phyloP scores from a whole-genome alignment of 345 rosid species.

The Syzygium aqueum region DNA sequence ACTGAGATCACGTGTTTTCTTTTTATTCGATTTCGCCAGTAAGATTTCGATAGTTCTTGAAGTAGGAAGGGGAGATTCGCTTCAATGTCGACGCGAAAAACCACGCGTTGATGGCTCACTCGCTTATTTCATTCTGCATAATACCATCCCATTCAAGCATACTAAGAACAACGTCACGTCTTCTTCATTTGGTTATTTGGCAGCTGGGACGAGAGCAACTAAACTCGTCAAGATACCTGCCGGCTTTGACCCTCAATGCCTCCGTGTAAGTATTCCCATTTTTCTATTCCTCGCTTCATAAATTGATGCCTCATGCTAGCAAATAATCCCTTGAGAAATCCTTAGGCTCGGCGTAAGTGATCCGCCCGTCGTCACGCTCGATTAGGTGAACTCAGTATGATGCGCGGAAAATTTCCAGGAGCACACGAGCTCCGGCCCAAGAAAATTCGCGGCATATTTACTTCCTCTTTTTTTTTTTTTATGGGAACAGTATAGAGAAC shows the following conservation, averaged over 20 bases:
- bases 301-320: not conserved
- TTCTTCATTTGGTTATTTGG: not conserved
- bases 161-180: not conserved
- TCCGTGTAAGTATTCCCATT: not conserved
- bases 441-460: not conserved
- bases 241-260: not conserved
- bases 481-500: not conserved
- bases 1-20: not conserved
- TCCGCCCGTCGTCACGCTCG: not conserved
- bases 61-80: not conserved
- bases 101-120: not conserved
- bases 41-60: not conserved
- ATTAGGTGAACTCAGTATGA: not conserved
- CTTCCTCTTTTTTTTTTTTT: not conserved
- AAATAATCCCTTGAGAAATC: not conserved
- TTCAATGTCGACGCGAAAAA: not conserved
- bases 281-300: not conserved
- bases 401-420: not conserved
- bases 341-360: not conserved
- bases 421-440: not conserved
- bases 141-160: not conserved
- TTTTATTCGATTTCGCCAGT: not conserved
- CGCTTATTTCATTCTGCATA: not conserved
- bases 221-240: not conserved
- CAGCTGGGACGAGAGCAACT: not conserved